Base-by-base conservation (phyloP, 805 yeast genomes). In the Spathaspora arborariae region DNA sequence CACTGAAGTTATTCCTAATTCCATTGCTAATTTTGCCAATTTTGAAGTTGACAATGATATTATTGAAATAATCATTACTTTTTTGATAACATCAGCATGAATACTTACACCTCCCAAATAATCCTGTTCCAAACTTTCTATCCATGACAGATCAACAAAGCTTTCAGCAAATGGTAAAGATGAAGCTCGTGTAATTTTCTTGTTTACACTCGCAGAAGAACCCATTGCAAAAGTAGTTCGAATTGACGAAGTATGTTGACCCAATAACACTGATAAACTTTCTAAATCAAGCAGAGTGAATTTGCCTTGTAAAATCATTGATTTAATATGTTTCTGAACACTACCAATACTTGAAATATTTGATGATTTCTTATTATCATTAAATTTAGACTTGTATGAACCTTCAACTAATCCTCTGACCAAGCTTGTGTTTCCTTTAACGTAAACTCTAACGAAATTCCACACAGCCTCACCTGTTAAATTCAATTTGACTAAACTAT, bases 391-490 rank as follows among this genome's bases (percentile, higher is more conserved):
- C 48, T 74, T 76, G 45, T 69, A 60, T 0, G 78, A 59, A 0
- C 90, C 89, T 49, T 75, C 79, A 5, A 85, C 67, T 20, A 86
- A 58, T 0, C 73, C 67, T 42, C 86, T 68, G 0, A 84, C 81
- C 1, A 65, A 48, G 1, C 65, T 56, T 0, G 72, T 56, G 48
- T 80, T 73, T 9, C 64, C 65, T 10, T 65, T 64, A 2, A 74
- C 73, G 58, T 82, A 86, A 1, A 83, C 67, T 45, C 69, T 73
- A 9, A 80, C 72, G 48, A 86, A 76, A 52, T 84, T 69, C 95
- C 95, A 86, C 0, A 81, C 59, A 1, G 81, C 63, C 40, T 76
- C 82, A 3, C 86, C 85, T 18, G 71, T 68, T n/a, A 85, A 59
- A 42, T 78, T 81, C 44, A 84, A 64, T 49, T 78, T 75, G 21